These are phyloP conservation scores for Stephania cephalantha DNA, from an alignment of 164 flowering plant genomes.

Conservation along the genomic window DNA sequence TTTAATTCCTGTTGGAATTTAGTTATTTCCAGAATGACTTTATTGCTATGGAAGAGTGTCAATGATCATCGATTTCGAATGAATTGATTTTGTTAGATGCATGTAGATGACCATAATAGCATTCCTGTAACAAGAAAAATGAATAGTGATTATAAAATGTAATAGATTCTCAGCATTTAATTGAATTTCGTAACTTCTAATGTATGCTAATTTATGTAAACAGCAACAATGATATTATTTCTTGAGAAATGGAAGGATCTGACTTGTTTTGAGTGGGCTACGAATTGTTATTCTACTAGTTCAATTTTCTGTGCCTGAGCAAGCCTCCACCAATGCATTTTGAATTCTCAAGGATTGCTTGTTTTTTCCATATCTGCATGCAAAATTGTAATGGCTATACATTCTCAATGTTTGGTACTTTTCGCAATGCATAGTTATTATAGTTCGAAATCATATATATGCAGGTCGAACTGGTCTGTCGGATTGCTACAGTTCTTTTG, in stretches of 20 bases:
- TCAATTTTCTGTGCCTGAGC: background rate
- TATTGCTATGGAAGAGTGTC: background rate
- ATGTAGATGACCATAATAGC: background rate
- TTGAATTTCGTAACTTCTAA: background rate
- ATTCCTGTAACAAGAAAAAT: background rate
- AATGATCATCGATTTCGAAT: background rate
- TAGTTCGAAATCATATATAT: constrained; percentile 7
- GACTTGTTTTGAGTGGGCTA: background rate
- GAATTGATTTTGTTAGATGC: too few relatives aligned
- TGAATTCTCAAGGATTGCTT: background rate
- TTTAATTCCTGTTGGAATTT: background rate
- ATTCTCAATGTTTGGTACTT: background rate
- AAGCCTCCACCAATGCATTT: background rate
- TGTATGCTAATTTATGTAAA: background rate
- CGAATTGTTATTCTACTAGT: too few relatives aligned
- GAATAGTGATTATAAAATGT: background rate
- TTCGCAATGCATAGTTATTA: background rate
- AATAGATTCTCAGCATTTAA: background rate
- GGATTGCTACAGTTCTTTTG: constrained; percentile 61
- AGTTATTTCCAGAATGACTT: background rate
- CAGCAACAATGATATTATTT: background rate
- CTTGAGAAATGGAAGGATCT: background rate
- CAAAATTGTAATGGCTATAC: background rate
- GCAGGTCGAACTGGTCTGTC: constrained; percentile 90
- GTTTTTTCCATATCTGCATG: background rate